These are phyloP conservation scores for Trametes meyenii DNA, from an alignment of 768 basidiomycete species.

Conservation along the genomic window DNA sequence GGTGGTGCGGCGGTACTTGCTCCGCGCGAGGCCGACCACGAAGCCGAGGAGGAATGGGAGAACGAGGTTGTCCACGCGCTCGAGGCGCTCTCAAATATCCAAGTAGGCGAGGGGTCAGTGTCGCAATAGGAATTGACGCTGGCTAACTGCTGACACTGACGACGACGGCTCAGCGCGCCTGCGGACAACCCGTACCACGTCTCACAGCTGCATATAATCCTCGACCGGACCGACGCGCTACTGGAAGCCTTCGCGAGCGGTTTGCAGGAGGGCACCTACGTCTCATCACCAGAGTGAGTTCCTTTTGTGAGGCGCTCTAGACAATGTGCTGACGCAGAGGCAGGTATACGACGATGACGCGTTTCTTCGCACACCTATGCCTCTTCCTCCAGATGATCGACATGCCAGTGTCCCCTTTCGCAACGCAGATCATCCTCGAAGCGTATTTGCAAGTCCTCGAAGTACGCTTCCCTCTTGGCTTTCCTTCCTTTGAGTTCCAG, in stretches of 20 bases:
- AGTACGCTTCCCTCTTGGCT: slow-evolving; percentile 40
- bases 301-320: slow-evolving; percentile 19
- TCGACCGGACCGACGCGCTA: slow-evolving; percentile 66
- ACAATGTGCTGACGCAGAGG: neutral
- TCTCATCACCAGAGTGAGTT: slow-evolving; percentile 59
- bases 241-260: slow-evolving; percentile 69
- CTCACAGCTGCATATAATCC: slow-evolving; percentile 78
- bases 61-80: slow-evolving; percentile 61
- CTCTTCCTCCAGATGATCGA: slow-evolving; percentile 87
- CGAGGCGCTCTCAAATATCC: slow-evolving; percentile 57
- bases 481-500: neutral
- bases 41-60: slow-evolving; percentile 54
- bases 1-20: slow-evolving; percentile 25
- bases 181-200: slow-evolving; percentile 80
- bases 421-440: slow-evolving; percentile 82
- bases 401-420: slow-evolving; percentile 66
- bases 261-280: slow-evolving; percentile 53
- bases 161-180: slow-evolving; percentile 44
- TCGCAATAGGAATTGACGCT: too few species aligned
- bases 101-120: slow-evolving; percentile 65
- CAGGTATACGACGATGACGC: slow-evolving; percentile 72
- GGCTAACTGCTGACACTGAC: neutral
- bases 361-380: slow-evolving; percentile 94
- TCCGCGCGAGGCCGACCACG: slow-evolving; percentile 23
- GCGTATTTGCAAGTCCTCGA: slow-evolving; percentile 89